These are phyloP conservation scores for Geranium brycei DNA, from an alignment of 345 rosid genomes.

Conservation along the genomic window DNA sequence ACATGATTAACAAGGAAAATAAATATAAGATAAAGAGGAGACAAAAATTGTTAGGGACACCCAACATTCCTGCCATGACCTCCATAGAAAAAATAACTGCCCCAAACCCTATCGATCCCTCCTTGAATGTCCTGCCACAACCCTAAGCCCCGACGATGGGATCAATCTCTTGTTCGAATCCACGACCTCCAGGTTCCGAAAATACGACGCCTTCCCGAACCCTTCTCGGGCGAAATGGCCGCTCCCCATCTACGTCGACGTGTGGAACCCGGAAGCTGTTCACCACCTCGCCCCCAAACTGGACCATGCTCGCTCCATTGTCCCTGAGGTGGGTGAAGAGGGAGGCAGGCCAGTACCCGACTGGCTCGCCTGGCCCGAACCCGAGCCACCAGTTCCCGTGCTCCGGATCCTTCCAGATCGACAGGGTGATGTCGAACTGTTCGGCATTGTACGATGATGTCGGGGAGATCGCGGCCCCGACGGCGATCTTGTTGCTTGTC, in stretches of 20 bases:
- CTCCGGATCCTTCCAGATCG: constrained; percentile 99
- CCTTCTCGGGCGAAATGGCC: constrained; percentile 94
- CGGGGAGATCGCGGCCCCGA: constrained; percentile 96
- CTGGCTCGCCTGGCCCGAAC: constrained; percentile 76
- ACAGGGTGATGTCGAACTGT: constrained; percentile 83
- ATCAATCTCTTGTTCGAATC: constrained; percentile 85
- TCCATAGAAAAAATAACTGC: constrained; percentile 83
- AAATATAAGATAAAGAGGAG: background rate
- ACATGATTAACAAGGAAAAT: constrained; percentile 11
- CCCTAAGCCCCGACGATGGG: constrained; percentile 52
- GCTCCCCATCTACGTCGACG: constrained; percentile 94
- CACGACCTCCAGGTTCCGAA: constrained; percentile 70
- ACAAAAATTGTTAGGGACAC: constrained; percentile 44
- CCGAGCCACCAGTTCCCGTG: constrained; percentile 99
- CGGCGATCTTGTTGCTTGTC: constrained; percentile 66
- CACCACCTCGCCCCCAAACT: constrained; percentile 89
- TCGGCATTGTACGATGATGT: constrained; percentile 73
- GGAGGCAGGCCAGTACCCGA: constrained; percentile 89
- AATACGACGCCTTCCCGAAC: constrained; percentile 81
- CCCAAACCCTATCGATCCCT: constrained; percentile 75
- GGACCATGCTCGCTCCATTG: constrained; percentile 89
- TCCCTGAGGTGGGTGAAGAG: constrained; percentile 68
- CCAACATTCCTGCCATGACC: constrained; percentile 84
- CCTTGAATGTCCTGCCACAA: constrained; percentile 82
- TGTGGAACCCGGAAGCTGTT: constrained; percentile 72